Conservation (phyloP, 2,329 filamentous ascomycete species). For the Trichoderma guizhouense region DNA sequence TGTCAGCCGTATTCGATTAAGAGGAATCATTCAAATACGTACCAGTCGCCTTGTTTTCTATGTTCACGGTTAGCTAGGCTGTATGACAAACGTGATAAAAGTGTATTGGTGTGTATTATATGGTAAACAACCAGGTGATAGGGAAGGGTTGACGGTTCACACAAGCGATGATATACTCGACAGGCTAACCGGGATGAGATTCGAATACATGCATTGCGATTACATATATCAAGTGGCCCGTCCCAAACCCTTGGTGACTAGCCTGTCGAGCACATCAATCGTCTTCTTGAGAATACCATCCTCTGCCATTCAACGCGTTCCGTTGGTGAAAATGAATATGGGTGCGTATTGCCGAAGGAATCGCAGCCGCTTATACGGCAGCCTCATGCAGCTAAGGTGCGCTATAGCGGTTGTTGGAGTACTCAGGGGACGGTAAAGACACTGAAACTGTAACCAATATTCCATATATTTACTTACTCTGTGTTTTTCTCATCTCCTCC, state of each 20-base stretch:
- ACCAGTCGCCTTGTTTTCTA: constrained; percentile 99
- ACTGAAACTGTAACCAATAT: not conserved
- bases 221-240: not conserved
- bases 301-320: not conserved
- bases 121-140: not conserved
- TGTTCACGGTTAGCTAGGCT: constrained; percentile 29
- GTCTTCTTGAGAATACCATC: not conserved
- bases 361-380: not conserved
- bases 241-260: not conserved
- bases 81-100: not conserved
- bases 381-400: not conserved
- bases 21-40: constrained; percentile 36
- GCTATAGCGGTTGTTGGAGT: not conserved
- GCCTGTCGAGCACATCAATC: not conserved
- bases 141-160: not conserved
- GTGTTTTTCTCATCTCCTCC: constrained; percentile 98
- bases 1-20: constrained; percentile 18
- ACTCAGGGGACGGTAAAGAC: not conserved
- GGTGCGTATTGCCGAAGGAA: not conserved
- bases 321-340: not conserved
- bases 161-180: not conserved
- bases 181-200: not conserved
- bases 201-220: not conserved
- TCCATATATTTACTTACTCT: constrained; percentile 64
- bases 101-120: not conserved